Base-by-base conservation (phyloP, 108 stramenopile genomes). In the Cylindrotheca closterium region DNA sequence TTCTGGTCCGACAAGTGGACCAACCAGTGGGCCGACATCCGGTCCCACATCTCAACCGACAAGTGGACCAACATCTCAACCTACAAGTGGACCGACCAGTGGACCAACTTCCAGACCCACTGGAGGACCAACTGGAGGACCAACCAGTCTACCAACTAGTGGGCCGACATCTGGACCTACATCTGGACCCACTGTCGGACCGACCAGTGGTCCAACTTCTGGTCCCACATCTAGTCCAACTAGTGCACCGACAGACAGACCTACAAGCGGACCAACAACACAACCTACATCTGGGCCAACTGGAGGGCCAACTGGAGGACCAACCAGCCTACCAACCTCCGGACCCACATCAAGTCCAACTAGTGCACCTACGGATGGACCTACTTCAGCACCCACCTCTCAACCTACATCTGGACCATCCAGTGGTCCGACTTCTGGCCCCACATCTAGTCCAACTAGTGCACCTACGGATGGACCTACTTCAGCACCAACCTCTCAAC, bases 161-260 rank as follows among this genome's bases (percentile, higher is more conserved):
- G 55, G 55, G 7, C 55, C 55, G 7, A 30, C 55, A 7, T 26
- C 29, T 23, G 55, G 55, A 29, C 55, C 55, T 28, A 57, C 55
- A 7, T 23, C 56, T 5, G 56, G 55, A 47, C 66, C 66, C n/a
- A 65, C 63, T 4, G 4, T 25, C 7, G 47, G 47, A n/a, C 48
- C 46, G 3, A 58, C 56, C 45, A 21, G 29, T 4, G 51, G 63
- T 32, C 63, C 63, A 24, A 54, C 63, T 19, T 4, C 51, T 7
- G 63, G 51, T 12, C 63, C 63, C n/a, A 65, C 63, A 10, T n/a
- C 52, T 4, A 47, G 63, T 32, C 63, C 63, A 8, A 65, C 52
- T 26, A 5, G 26, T 54, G 51, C 47, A 17, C 63, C 63, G 12
- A 54, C 63, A 5, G 5, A 21, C 19, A 51, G 51, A 4, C 63